Evolutionary conservation across 2,329 filamentous ascomycete genomes (phyloP), one percentile per base, ranked within the genome.

Genomic region (Plenodomus tracheiphilus): DNA sequence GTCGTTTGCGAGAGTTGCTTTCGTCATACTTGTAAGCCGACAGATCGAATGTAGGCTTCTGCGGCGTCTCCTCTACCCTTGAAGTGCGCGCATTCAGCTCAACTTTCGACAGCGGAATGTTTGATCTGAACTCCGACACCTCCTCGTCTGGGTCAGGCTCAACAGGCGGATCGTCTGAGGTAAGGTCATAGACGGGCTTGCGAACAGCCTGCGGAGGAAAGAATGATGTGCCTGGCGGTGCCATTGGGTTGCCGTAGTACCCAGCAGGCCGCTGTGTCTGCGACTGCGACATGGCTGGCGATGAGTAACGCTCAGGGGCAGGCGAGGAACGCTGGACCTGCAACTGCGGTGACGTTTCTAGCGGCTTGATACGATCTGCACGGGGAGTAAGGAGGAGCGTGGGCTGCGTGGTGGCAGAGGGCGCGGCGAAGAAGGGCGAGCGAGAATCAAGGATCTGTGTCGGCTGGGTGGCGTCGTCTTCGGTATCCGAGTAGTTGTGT

Each of bases 301-400:
- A 81, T 9, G 65, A 60, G 20, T 56, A 47, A 37, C 61, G 66
- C 32, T 68, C 62, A 7, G 49, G 28, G 10, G 86, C 80, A 2
- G 91, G 92, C 1, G 93, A 97, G 2, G 92, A 97, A n/a, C 90
- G 89, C 22, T 87, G 86, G 2, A 97, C 92, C 70, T 96, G 92
- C 47, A 97, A 77, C 42, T 81, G 68, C 28, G 28, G 28, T 25
- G 63, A 79, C 19, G 57, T 46, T 16, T 51, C 53, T 36, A 46
- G 17, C 10, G 47, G 42, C 36, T 61, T 60, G 21, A 64, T 67
- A 25, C 69, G 68, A 20, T 63, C 66, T 34, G 70, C 55, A 28
- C 69, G 64, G 2, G 75, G 71, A 15, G 77, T 74, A 20, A 86
- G 70, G 28, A 84, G 73, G 61, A 86, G 84, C 10, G 82, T 86